Percentiles rank a stretch among this genome's conserved stretches.
phyloP scores from a whole-genome alignment of 2,329 filamentous ascomycete genomes.

The Stachybotrys chartarum region DNA sequence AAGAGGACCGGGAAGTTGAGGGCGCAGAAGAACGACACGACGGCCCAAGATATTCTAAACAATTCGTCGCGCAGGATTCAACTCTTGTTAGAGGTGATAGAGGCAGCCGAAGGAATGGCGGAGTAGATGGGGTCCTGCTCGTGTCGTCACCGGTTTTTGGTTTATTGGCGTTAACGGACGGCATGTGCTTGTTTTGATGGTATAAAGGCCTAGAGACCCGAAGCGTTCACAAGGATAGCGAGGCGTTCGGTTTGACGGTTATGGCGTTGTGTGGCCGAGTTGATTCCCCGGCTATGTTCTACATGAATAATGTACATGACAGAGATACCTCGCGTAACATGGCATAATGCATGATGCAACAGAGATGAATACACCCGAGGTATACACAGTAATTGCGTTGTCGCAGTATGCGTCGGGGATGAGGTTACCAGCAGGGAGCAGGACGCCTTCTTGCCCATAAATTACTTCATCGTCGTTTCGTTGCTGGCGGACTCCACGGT shows the following conservation, averaged over 20 bases:
- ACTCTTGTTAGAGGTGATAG: constrained; percentile 28
- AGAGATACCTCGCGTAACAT: neutral
- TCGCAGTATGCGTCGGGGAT: too few relatives aligned
- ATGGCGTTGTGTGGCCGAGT: neutral
- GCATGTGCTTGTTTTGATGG: too few relatives aligned
- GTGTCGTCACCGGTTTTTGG: too few relatives aligned
- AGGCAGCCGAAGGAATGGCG: constrained; percentile 3
- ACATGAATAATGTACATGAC: neutral
- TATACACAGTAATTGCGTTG: too few relatives aligned
- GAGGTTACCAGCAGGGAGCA: too few relatives aligned
- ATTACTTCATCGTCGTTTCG: constrained; percentile 19
- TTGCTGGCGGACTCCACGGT: constrained; percentile 48
- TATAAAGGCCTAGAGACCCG: too few relatives aligned
- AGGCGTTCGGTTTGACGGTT: neutral
- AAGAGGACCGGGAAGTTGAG: constrained; percentile 27
- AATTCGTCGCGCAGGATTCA: constrained; percentile 36
- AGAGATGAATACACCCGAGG: too few relatives aligned
- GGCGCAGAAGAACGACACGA: constrained; percentile 26
- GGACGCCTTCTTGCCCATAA: neutral
- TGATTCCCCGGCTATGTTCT: neutral
- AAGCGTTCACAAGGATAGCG: neutral
- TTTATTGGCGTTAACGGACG: too few relatives aligned
- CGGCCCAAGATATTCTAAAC: constrained; percentile 35
- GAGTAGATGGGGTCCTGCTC: neutral
- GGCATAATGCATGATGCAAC: too few relatives aligned